Base-by-base conservation (phyloP, 1,284 basidiomycete genomes). In the Volvariella volvacea region DNA sequence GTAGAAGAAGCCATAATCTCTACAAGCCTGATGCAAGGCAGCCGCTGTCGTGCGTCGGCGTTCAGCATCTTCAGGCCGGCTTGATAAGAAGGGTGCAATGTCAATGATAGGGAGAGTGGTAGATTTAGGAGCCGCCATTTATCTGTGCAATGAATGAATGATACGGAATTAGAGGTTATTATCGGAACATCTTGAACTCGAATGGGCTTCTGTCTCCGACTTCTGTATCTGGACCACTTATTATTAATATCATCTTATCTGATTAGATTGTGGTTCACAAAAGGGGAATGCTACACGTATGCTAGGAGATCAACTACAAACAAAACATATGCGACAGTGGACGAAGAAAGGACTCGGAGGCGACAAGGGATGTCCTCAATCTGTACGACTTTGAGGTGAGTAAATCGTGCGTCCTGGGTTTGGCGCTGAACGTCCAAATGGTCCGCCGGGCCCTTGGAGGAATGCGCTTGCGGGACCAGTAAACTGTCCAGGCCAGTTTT, bases 1-100 rank as follows among this genome's bases (percentile, higher is more conserved):
- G 60, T 93, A 94, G 65, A 93, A 91, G 71, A 93, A 93, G 0
- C 90, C 91, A 46, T 80, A 88, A 46, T 86, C 68, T 15, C 83
- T 56, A 56, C 88, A 92, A 10, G 88, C 89, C 1, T 65, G 57
- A 57, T 92, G 88, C 8, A 92, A 63, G 0, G 77, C 74, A 15
- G 70, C 66, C 3, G 85, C 77, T 0, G 75, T 72, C 1, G 70
- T 65, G 10, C 67, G 57, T 22, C 77, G 67, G n/a, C 59, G 54
- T 10, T 56, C 55, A 9, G 49, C 40, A 25, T 60, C 54, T 14
- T 58, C 52, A 14, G 60, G 56, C 39, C 68, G 61, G 37, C 59
- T 50, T 28, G 63, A 56, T 36, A 80, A 62, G 52, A 78, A 79
- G 1, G 83, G 78, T 2, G 72, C 61, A 41, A 86, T 74, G 53